Base-by-base conservation (phyloP, 2,329 filamentous ascomycete species). In the Dendrostoma leiphaemia region DNA sequence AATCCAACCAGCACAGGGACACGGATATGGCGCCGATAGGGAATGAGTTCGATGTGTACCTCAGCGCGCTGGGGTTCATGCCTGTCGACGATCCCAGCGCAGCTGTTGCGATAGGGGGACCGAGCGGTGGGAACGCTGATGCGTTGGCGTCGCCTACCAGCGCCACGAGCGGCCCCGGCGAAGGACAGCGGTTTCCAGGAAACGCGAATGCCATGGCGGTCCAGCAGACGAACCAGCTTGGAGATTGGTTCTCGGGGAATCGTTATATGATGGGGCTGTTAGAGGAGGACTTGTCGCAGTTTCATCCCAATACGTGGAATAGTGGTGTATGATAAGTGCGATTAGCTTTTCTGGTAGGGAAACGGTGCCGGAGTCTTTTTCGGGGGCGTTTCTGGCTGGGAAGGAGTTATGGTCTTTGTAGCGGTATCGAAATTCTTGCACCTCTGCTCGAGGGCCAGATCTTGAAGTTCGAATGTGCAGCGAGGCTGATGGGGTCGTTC, bases 181-280 rank as follows among this genome's bases (percentile, higher is more conserved):
- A 53, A 8, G 40, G 38, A 2, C 48, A 51, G 4, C 57, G 49
- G 44, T 47, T 59, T 40, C 29, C 56, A 28, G 50, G 44, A 49
- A 9, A 37, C 8, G 34, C 46, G 13, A 37, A 49, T n/a, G 51
- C 54, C 23, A 28, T 47, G 46, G 51, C 53, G 28, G 31, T 58
- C 37, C 56, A 63, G 54, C 64, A 71, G 56, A 65, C 70, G 23
- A 69, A 76, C 29, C 78, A 83, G 43, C 67, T 87, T 56, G 80
- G 81, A 2, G 83, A 85, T 58, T 88, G 84, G 84, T 87, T 86
- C 60, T 83, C 81, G 3, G 82, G 84, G 1, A 87, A 82, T 56
- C 76, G 79, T 51, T 84, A 86, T 61, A 81, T 88, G 71, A 78
- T 88, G 72, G 82, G 82, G 0, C 63, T 88, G 53, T 66, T 88